phyloP scores from a whole-genome alignment of 768 basidiomycete genomes.

The Phylloporus sp. region DNA sequence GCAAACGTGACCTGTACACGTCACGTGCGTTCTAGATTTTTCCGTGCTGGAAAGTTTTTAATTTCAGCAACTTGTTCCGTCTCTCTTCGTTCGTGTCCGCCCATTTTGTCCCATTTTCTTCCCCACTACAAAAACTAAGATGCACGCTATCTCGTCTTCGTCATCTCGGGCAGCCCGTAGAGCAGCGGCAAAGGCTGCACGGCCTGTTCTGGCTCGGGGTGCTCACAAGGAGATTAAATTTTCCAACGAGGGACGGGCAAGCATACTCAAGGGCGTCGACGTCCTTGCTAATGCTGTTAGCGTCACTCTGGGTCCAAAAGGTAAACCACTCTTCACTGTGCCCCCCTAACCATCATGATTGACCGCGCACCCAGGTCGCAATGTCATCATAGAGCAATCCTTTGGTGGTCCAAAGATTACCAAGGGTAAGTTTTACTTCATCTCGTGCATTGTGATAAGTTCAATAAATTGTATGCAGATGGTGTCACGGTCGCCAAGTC shows the following conservation, averaged over 20 bases:
- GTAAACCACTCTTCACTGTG: conserved; percentile 33
- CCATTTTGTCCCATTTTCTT: conserved; percentile 7
- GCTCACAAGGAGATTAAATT: conserved; percentile 97
- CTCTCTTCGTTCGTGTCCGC: background rate
- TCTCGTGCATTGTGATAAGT: background rate
- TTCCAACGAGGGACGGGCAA: conserved; percentile 90
- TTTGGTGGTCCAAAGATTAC: conserved; percentile 93
- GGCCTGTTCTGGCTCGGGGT: conserved; percentile 58
- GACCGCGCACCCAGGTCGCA: conserved; percentile 58
- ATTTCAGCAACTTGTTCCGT: conserved; percentile 12
- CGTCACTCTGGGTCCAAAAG: conserved; percentile 96
- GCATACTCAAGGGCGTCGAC: conserved; percentile 94
- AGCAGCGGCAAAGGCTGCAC: conserved; percentile 53
- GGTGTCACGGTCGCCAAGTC: conserved; percentile 98
- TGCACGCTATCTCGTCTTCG: conserved; percentile 69
- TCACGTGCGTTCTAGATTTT: conserved; percentile 34
- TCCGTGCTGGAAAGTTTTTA: conserved; percentile 24
- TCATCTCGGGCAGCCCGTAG: conserved; percentile 69
- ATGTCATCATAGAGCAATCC: conserved; percentile 96
- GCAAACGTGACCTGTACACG: conserved; percentile 11
- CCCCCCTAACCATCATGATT: conserved; percentile 1
- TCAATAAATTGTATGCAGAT: conserved; percentile 44
- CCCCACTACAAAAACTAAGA: conserved; percentile 29
- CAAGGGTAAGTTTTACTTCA: conserved; percentile 57
- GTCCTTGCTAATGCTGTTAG: conserved; percentile 95